Evolutionary conservation across 768 basidiomycete genomes (phyloP), one percentile per base, ranked within the genome.

Genomic region (Tulasnella calospora): DNA sequence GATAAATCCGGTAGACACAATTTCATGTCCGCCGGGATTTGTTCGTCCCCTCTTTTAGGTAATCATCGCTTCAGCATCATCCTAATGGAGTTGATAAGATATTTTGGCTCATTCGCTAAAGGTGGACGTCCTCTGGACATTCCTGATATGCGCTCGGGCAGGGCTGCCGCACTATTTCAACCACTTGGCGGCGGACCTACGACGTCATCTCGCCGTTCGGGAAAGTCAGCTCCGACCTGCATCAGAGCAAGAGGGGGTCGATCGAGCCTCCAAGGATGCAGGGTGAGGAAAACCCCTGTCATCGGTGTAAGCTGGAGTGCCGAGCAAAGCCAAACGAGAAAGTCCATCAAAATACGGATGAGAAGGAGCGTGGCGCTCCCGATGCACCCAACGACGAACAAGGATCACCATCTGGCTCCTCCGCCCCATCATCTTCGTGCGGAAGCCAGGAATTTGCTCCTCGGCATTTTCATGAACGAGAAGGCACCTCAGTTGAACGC

Each of bases 171-270:
- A 67, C 30, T 27, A 35, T 30, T 35, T 19, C 27, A 17, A 67
- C n/a, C 12, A 57, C n/a, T n/a, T 57, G 61, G 15, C 27, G 30
- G 27, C 30, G 15, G 33, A 67, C 61, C 61, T 27, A 27, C 61
- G 61, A 67, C 61, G 35, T 15, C 33, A 67, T 67, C 35, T 67
- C 61, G 61, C 61, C 61, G 61, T 35, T 30, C 61, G 61, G 61
- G n/a, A 67, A 67, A 67, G 8, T 33, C 9, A 67, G 33, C 30
- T 15, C 61, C 30, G 51, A n/a, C 9, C 23, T 10, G 9, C 17
- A 27, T 33, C 30, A n/a, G n/a, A n/a, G n/a, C n/a, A n/a, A n/a
- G n/a, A n/a, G 57, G 96, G 83, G 10, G 96, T 86, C 36, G 99
- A 87, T 9, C 98, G 90, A 10, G 95, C 96, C 95, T 98, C 30